phyloP scores from a whole-genome alignment of 2,329 filamentous ascomycete genomes.

The Colletotrichum chlorophyti region DNA sequence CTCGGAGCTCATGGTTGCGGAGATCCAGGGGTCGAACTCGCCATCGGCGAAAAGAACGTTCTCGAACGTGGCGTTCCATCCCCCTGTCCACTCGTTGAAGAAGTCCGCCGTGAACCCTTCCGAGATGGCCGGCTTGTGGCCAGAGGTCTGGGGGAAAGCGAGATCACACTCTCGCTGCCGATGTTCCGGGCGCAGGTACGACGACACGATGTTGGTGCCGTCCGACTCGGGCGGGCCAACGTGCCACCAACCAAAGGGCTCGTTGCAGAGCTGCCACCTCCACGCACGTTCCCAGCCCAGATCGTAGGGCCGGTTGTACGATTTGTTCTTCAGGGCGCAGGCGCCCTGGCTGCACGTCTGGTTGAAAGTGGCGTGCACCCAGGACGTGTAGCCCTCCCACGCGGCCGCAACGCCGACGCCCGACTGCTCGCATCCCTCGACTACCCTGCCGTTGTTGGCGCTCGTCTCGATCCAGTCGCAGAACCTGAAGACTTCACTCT shows the following conservation, averaged over 20 bases:
- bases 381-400: not conserved
- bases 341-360: not conserved
- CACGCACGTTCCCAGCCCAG: slow-evolving; percentile 1
- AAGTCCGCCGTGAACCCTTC: slow-evolving; percentile 16
- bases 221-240: slow-evolving; percentile 13
- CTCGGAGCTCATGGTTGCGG: slow-evolving; percentile 18
- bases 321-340: not conserved
- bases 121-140: slow-evolving; percentile 7
- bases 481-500: not conserved
- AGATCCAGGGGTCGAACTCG: slow-evolving; percentile 24
- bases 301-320: not conserved
- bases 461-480: slow-evolving; percentile 11
- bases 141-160: slow-evolving; percentile 9
- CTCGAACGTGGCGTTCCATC: slow-evolving; percentile 14
- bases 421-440: not conserved
- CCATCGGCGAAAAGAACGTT: slow-evolving; percentile 26
- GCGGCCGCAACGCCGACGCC: slow-evolving; percentile 4
- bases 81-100: slow-evolving; percentile 22
- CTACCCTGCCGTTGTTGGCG: not conserved
- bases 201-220: slow-evolving; percentile 20
- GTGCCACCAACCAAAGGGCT: slow-evolving; percentile 24
- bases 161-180: slow-evolving; percentile 1
- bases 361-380: not conserved
- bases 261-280: slow-evolving; percentile 26
- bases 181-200: not conserved